phyloP scores from a whole-genome alignment of 345 rosid species.

The Melaleuca quinquenervia region DNA sequence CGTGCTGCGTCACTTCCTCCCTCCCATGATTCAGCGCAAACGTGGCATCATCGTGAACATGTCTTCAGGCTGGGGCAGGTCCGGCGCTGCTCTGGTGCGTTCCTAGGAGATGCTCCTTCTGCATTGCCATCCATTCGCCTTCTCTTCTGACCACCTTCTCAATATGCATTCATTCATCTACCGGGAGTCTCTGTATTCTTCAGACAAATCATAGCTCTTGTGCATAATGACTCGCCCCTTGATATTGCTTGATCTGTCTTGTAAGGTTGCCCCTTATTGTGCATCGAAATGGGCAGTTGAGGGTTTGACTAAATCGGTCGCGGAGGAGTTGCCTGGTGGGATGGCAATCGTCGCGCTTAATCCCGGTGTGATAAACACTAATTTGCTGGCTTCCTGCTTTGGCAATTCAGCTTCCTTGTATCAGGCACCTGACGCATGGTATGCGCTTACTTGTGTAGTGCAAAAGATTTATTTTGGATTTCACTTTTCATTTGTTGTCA shows the following conservation, averaged over 20 bases:
- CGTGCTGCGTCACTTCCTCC: conserved; percentile 83
- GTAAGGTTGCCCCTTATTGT: conserved; percentile 93
- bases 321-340: conserved; percentile 76
- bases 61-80: conserved; percentile 99
- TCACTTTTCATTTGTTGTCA: background rate
- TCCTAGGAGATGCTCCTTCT: background rate
- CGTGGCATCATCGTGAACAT: conserved; percentile 79
- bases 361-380: conserved; percentile 87
- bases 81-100: conserved; percentile 90
- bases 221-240: background rate
- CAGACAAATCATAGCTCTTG: background rate
- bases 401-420: conserved; percentile 67
- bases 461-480: background rate
- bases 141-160: background rate
- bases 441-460: background rate
- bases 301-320: conserved; percentile 85
- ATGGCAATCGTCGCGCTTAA: conserved; percentile 76
- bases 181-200: background rate
- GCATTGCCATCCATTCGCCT: background rate
- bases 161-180: background rate
- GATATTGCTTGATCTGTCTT: background rate
- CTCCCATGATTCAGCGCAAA: conserved; percentile 66
- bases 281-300: conserved; percentile 95
- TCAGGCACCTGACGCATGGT: conserved; percentile 89
- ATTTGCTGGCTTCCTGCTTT: conserved; percentile 75